phyloP scores from a whole-genome alignment of 208 protist genomes.

The Crithidia bombi region DNA sequence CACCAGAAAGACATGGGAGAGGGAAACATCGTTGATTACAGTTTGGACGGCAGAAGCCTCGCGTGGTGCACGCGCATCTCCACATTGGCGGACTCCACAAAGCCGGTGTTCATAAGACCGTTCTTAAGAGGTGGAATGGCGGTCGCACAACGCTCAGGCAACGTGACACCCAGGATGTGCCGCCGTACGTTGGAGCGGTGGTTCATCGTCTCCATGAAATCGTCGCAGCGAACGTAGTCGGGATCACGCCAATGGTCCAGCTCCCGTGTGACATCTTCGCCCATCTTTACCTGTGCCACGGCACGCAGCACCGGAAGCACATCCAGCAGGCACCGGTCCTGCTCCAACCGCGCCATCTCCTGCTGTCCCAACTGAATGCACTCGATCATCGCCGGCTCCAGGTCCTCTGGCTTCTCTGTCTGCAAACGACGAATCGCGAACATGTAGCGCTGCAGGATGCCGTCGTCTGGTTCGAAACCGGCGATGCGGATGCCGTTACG shows the following conservation, averaged over 20 bases:
- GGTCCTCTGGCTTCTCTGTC: constrained; percentile 29
- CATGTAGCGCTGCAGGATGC: constrained; percentile 53
- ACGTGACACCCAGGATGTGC: constrained; percentile 53
- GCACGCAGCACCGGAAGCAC: constrained; percentile 75
- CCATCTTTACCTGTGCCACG: constrained; percentile 36
- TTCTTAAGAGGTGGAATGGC: constrained; percentile 59
- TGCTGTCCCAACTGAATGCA: constrained; percentile 40
- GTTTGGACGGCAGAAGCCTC: constrained; percentile 11
- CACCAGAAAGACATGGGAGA: background rate
- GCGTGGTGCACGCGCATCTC: constrained; percentile 38
- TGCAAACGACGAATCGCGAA: constrained; percentile 29
- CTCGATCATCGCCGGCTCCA: constrained; percentile 30
- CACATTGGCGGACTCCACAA: constrained; percentile 54
- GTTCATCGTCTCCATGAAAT: constrained; percentile 84
- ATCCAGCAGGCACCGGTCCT: constrained; percentile 65
- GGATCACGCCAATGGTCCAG: constrained; percentile 81
- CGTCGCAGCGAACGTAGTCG: constrained; percentile 79
- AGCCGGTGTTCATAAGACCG: constrained; percentile 57
- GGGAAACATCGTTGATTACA: constrained; percentile 10
- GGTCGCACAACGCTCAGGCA: constrained; percentile 32
- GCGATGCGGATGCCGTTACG: constrained; percentile 77
- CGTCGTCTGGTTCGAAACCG: constrained; percentile 62
- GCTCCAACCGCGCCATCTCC: constrained; percentile 50
- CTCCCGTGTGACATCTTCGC: constrained; percentile 60
- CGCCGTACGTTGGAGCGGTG: constrained; percentile 53